Base-by-base conservation (phyloP, 345 rosid genomes). In the Hibiscus mutabilis region DNA sequence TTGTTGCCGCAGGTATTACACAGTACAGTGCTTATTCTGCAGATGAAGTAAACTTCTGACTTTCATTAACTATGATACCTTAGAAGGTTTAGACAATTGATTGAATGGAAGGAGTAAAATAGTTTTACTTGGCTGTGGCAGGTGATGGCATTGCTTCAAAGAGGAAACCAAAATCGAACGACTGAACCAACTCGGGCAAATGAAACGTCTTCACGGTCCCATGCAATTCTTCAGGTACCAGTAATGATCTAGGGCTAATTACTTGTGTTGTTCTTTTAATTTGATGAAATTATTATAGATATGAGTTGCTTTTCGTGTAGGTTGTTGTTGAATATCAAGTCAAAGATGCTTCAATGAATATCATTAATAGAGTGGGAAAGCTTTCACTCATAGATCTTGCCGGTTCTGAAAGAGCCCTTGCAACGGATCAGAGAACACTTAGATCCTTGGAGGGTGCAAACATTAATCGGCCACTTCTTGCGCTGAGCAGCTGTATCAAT, bases 211-310 rank as follows among this genome's bases (percentile, higher is more conserved):
- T 93, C 97, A 8, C 89, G 98, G 33, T 93, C 98, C 49, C 98
- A 93, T 73, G 98, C 97, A 55, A 93, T 91, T 82, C 89, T 93
- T 79, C 98, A 91, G 94, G 97, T n/a, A n/a, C n/a, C n/a, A n/a
- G n/a, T n/a, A n/a, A n/a, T n/a, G n/a, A n/a, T n/a, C n/a, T n/a
- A n/a, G n/a, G n/a, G n/a, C n/a, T n/a, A n/a, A n/a, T n/a, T n/a
- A n/a, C n/a, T n/a, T n/a, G n/a, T n/a, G n/a, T n/a, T n/a, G n/a
- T n/a, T n/a, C n/a, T n/a, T n/a, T n/a, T n/a, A n/a, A n/a, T n/a
- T n/a, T n/a, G n/a, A n/a, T n/a, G n/a, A n/a, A n/a, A n/a, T n/a
- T n/a, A n/a, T n/a, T n/a, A n/a, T n/a, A n/a, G n/a, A n/a, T n/a
- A n/a, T n/a, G n/a, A n/a, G n/a, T n/a, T n/a, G n/a, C n/a, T n/a